Evolutionary conservation across 140 eudicot species (phyloP).

Genomic region (Stevia rebaudiana): DNA sequence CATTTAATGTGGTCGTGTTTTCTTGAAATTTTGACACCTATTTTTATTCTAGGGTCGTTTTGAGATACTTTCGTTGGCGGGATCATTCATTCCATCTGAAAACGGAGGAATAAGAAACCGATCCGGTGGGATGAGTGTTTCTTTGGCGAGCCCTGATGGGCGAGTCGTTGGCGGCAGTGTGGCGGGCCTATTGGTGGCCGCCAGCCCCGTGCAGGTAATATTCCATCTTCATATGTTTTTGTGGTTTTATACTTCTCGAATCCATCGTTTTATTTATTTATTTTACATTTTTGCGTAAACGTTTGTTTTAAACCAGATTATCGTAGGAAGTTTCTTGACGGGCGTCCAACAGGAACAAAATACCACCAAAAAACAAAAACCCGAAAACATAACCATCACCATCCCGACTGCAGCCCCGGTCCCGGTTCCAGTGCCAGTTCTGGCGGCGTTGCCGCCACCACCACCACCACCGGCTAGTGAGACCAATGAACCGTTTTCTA

Average conservation of each 20-base stretch:
- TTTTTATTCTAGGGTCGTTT: constrained; percentile 69
- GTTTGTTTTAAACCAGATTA: constrained; percentile 23
- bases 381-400: constrained; percentile 28
- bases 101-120: constrained; percentile 85
- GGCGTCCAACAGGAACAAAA: constrained; percentile 36
- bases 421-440: constrained; percentile 13
- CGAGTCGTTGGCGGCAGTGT: constrained; percentile 98
- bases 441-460: not conserved
- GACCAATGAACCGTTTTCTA: constrained; percentile 18
- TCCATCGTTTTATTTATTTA: not conserved
- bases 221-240: not conserved
- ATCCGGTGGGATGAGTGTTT: constrained; percentile 99
- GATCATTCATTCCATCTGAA: constrained; percentile 92
- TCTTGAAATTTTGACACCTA: constrained; percentile 2
- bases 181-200: constrained; percentile 90
- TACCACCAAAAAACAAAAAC: constrained; percentile 26
- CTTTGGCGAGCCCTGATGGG: constrained; percentile 94
- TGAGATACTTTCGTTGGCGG: constrained; percentile 85
- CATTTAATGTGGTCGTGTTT: not conserved
- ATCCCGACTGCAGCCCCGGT: constrained; percentile 24
- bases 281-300: not conserved
- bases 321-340: constrained; percentile 37
- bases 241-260: not conserved
- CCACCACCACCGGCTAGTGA: constrained; percentile 5
- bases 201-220: constrained; percentile 87